Evolutionary conservation across 108 stramenopile genomes (phyloP).

Genomic region (Hondaea fermentalgiana): DNA sequence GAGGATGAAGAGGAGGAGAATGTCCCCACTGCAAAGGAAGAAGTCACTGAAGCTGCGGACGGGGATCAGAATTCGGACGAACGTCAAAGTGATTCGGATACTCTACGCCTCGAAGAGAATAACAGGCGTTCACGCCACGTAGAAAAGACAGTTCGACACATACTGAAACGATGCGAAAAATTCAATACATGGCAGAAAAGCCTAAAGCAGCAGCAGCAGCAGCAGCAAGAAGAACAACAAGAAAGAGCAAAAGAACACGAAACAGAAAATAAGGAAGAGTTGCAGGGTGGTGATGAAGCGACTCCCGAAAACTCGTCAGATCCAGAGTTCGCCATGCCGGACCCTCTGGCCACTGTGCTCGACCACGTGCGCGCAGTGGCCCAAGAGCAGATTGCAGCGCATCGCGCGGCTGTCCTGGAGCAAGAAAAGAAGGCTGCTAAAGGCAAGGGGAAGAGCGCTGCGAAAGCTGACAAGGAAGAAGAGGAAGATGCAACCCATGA

Average conservation of each 20-base stretch:
- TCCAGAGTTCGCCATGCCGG: background rate
- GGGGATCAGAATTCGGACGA: too few species aligned
- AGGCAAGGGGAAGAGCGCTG: background rate
- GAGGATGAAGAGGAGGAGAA: background rate
- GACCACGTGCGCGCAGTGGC: background rate
- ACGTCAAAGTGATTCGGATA: too few species aligned
- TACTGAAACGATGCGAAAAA: background rate
- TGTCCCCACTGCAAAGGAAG: background rate
- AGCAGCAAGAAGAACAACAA: background rate
- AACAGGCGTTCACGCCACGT: background rate
- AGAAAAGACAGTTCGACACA: background rate
- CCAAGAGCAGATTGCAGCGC: background rate
- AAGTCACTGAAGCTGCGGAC: background rate
- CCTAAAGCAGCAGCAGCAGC: background rate
- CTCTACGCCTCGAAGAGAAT: too few species aligned
- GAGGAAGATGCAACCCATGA: background rate
- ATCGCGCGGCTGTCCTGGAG: background rate
- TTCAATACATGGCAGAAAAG: too few species aligned
- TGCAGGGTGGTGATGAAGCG: background rate
- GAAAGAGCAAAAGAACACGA: background rate
- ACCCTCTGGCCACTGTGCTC: background rate
- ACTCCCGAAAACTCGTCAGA: too few species aligned
- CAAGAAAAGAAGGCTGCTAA: background rate
- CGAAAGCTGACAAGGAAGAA: background rate
- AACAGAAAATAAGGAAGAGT: background rate